Percentiles rank a stretch among this genome's conserved stretches.
phyloP scores from a whole-genome alignment of 306 rosid genomes.

The Chamaecrista fasciculata region DNA sequence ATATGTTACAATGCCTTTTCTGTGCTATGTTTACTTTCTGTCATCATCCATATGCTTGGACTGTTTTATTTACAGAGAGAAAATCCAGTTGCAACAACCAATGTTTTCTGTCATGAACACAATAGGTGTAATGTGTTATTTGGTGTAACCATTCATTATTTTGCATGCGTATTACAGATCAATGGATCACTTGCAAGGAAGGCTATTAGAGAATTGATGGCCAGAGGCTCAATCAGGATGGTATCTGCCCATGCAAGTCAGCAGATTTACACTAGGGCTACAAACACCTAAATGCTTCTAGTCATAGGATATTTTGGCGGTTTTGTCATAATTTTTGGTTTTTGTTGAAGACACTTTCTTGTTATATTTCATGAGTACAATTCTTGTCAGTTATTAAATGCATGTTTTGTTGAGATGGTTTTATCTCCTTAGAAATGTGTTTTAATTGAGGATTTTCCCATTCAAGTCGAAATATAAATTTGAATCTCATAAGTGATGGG shows the following conservation, averaged over 20 bases:
- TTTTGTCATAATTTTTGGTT: constrained; percentile 7
- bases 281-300: constrained; percentile 51
- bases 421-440: background rate
- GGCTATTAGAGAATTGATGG: constrained; percentile 70
- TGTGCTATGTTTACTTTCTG: background rate
- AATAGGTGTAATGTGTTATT: too few species aligned
- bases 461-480: too few species aligned
- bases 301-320: constrained; percentile 22
- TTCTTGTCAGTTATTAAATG: constrained; percentile 11
- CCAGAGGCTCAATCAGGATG: constrained; percentile 66
- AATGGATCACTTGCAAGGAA: constrained; percentile 74
- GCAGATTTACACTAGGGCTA: constrained; percentile 76
- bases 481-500: too few species aligned
- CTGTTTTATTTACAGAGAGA: background rate
- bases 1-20: background rate
- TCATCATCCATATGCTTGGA: background rate
- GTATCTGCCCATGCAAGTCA: constrained; percentile 71
- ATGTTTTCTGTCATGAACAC: background rate
- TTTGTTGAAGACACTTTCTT: background rate
- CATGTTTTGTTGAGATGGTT: constrained; percentile 11
- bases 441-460: background rate
- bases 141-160: background rate
- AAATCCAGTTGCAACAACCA: background rate
- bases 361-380: constrained; percentile 18
- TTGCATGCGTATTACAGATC: constrained; percentile 36